These are phyloP conservation scores for Aspergillus floridensis DNA, from an alignment of 2,329 filamentous ascomycete genomes.

Conservation along the genomic window DNA sequence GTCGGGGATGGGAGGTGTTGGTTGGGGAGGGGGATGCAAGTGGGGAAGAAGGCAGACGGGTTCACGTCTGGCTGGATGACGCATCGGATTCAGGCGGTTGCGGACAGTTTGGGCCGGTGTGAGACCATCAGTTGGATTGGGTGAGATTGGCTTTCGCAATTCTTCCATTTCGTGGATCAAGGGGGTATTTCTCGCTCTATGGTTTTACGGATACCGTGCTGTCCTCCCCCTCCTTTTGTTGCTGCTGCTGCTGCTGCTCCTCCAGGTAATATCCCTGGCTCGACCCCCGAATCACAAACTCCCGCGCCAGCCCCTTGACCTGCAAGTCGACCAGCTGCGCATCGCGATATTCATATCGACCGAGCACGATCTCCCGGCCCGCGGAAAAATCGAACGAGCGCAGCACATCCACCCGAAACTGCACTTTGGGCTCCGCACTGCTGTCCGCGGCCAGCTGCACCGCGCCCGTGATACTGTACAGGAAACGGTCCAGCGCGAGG, in stretches of 20 bases:
- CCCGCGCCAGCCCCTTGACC: neutral
- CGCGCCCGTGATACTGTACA: conserved; percentile 2
- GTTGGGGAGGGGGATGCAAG: neutral
- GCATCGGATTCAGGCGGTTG: conserved; percentile 8
- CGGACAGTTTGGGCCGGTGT: conserved; percentile 9
- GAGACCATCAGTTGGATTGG: conserved; percentile 4
- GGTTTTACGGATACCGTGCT: neutral
- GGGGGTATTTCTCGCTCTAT: neutral
- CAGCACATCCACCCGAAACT: conserved; percentile 1
- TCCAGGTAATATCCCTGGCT: neutral
- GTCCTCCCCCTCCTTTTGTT: no score
- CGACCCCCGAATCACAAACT: conserved; percentile 4
- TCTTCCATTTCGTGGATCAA: neutral
- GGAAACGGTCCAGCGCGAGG: neutral
- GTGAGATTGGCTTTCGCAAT: neutral
- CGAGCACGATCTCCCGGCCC: neutral
- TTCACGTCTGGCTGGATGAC: conserved; percentile 11
- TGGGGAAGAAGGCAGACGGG: neutral
- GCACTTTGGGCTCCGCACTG: neutral
- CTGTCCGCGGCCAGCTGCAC: neutral
- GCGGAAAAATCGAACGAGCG: conserved; percentile 1
- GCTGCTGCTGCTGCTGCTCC: neutral
- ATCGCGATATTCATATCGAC: neutral
- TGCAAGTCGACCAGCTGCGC: neutral
- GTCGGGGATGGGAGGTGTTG: neutral